Conservation (phyloP, 129 eudicot species). For the Pulicaria dysenterica region DNA sequence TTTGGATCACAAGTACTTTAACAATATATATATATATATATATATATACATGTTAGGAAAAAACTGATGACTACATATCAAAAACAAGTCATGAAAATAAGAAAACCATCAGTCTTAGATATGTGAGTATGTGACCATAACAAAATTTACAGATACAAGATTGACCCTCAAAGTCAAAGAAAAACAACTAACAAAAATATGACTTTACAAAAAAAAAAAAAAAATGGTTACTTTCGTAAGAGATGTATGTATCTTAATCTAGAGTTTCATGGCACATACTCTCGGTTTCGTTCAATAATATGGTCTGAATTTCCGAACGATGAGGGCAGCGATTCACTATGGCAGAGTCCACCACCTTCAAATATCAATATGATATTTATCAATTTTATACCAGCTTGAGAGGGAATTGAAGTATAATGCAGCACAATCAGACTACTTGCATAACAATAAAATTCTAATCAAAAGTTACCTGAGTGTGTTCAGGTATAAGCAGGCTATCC, state of each 20-base stretch:
- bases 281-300: constrained; percentile 59
- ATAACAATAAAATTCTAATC: constrained; percentile 9
- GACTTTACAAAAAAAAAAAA: background rate
- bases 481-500: constrained; percentile 81
- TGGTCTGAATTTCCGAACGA: constrained; percentile 79
- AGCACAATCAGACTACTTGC: constrained; percentile 1
- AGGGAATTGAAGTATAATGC: background rate
- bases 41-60: background rate
- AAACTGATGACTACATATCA: too few species aligned
- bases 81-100: background rate
- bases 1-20: constrained; percentile 21
- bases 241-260: background rate
- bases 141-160: background rate
- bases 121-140: constrained; percentile 2
- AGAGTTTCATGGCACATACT: constrained; percentile 42
- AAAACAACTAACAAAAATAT: constrained; percentile 1
- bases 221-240: background rate
- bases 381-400: constrained; percentile 1
- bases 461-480: constrained; percentile 57
- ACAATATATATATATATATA: background rate
- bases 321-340: constrained; percentile 79
- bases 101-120: background rate
- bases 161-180: background rate
- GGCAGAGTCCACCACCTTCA: constrained; percentile 71
- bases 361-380: constrained; percentile 9